Evolutionary conservation across 495 filamentous ascomycete genomes (phyloP), one percentile per base, ranked within the genome.

Genomic region (Neurospora cerealis): DNA sequence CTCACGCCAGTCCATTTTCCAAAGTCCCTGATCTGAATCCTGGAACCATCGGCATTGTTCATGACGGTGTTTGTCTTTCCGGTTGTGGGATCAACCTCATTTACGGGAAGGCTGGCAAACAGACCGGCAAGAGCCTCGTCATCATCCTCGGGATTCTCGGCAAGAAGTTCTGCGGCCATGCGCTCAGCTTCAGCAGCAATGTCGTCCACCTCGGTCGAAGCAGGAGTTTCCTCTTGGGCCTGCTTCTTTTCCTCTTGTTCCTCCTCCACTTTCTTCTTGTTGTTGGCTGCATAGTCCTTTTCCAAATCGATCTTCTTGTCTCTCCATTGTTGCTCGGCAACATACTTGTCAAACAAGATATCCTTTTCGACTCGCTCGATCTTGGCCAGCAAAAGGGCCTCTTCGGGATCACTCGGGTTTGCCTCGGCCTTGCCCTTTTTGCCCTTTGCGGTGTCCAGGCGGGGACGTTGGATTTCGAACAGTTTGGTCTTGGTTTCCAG

Each of bases 331-430:
- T 87, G 85, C 62, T 96, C 90, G 2, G 94, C 95, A 73, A 92
- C 85, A 69, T 87, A 85, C 71, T 88, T 87, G 78, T 99, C 95
- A 78, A 98, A 97, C 10, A 99, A 83, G 2, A 96, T 86, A 78
- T 99, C 96, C 13, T 90, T 90, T 76, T 94, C 92, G 40, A 98
- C 92, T 54, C 87, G 88, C 11, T 89, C 87, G 24, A 97, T 84
- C 78, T 93, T 95, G 15, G 88, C 85, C 41, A 90, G 86, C 3
- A 97, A 73, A 71, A 89, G 92, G 17, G 85, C 85, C 48, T 89
- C 83, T 74, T 90, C 86, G 5, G 87, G 84, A 42, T 86, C 82
- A 15, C 81, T 77, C 3, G 79, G 69, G 34, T 74, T 36, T 2
- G 17, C 71, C 37, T 73, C 75, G 13, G 78, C 66, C 39, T 79